Conservation (phyloP, 768 basidiomycete genomes). For the Leccinum fibrillosum region DNA sequence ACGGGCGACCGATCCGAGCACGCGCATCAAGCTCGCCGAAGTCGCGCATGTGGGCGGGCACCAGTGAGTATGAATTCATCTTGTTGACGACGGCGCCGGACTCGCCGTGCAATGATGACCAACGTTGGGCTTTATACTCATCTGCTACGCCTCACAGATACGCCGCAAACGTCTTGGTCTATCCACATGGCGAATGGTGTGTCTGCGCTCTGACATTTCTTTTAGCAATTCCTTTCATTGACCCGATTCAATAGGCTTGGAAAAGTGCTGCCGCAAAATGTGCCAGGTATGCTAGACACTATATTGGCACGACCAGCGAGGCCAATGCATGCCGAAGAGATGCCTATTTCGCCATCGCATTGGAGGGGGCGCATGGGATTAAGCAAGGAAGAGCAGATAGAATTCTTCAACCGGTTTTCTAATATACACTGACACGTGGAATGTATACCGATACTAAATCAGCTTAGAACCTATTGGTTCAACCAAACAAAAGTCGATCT, state of each 20-base stretch:
- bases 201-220: conserved; percentile 16
- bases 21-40: conserved; percentile 51
- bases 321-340: conserved; percentile 27
- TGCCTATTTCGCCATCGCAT: conserved; percentile 43
- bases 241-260: conserved; percentile 52
- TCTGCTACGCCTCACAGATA: not conserved
- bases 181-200: conserved; percentile 72
- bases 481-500: conserved; percentile 50
- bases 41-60: conserved; percentile 84
- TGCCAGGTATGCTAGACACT: conserved; percentile 49
- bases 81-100: not conserved
- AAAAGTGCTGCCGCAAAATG: conserved; percentile 53
- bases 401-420: conserved; percentile 27
- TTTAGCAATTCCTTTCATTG: not conserved
- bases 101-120: not conserved
- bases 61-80: conserved; percentile 46
- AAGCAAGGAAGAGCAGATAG: conserved; percentile 52
- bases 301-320: conserved; percentile 32
- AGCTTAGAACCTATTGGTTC: not conserved
- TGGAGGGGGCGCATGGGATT: conserved; percentile 78
- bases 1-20: conserved; percentile 26
- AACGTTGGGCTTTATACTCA: not conserved
- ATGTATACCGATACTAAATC: not conserved
- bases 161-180: conserved; percentile 59
- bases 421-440: not conserved